Base-by-base conservation (phyloP, 805 yeast genomes). In the Huiozyma sinensis region DNA sequence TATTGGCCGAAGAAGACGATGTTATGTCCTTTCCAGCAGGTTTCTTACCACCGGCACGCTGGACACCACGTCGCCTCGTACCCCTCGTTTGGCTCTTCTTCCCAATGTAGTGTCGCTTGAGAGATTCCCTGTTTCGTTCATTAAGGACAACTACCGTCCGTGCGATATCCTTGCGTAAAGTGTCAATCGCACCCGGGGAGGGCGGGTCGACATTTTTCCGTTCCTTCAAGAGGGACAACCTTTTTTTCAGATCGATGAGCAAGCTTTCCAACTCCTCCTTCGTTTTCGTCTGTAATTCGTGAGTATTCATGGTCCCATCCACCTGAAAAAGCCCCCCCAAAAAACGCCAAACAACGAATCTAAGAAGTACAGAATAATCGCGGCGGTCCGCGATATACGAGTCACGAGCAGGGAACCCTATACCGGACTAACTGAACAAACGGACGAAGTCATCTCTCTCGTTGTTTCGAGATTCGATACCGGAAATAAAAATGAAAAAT, bases 81-180 rank as follows among this genome's bases (percentile, higher is more conserved):
- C 89, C 97, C 79, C 90, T 89, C 79, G 98, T 97, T 72, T 79
- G 77, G 82, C 80, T 84, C 76, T 87, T 89, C 82, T 85, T 83
- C 71, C 88, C 92, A 60, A 79, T 79, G 90, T 89, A 89, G 79
- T 85, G 83, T 68, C 83, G 92, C 75, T 86, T 86, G 69, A 87
- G 95, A 63, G 82, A 80, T 60, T 83, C 88, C 77, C 98, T 88
- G 76, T 88, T 95, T 78, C 83, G 86, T 66, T 82, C 80, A 89
- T 85, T 89, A 77, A 90, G 87, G 76, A 90, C 76, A 60, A 98
- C 92, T 73, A 92, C 83, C 64, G 89, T 95, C 71, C 89, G 88
- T 66, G 99, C 99, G 72, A 92, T 90, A 78, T 87, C 80, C 81
- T 90, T 92, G 82, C 97, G 87, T 68, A 88, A 95, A 59, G 90